Evolutionary conservation across 2,329 filamentous ascomycete genomes (phyloP).

Genomic region (Talaromyces albobiverticillius): DNA sequence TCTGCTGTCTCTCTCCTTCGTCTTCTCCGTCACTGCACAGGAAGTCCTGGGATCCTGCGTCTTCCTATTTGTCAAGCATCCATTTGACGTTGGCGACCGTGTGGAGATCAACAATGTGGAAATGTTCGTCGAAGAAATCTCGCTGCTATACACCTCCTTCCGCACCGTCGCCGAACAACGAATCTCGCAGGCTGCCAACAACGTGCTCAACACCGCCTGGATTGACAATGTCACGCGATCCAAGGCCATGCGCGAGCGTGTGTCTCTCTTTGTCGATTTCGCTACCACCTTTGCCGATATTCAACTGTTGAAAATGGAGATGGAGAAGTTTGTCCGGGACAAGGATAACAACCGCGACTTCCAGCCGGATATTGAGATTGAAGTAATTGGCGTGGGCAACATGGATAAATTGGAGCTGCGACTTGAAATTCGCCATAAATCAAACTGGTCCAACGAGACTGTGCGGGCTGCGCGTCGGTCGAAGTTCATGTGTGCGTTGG

Average conservation of each 20-base stretch:
- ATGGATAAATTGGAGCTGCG: slow-evolving; percentile 84
- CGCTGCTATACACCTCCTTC: slow-evolving; percentile 89
- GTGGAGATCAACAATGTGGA: slow-evolving; percentile 71
- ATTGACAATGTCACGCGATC: slow-evolving; percentile 91
- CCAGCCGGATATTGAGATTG: slow-evolving; percentile 75
- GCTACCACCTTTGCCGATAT: slow-evolving; percentile 88
- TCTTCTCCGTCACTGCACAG: slow-evolving; percentile 87
- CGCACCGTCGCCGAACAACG: slow-evolving; percentile 79
- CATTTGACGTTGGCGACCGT: slow-evolving; percentile 91
- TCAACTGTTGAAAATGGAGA: slow-evolving; percentile 76
- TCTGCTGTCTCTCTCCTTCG: slow-evolving; percentile 91
- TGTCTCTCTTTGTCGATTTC: slow-evolving; percentile 77
- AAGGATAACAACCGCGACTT: slow-evolving; percentile 90
- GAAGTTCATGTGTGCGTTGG: slow-evolving; percentile 95
- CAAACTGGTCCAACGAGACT: slow-evolving; percentile 84
- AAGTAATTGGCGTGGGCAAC: slow-evolving; percentile 74
- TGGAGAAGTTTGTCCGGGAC: slow-evolving; percentile 77
- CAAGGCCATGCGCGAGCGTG: slow-evolving; percentile 83
- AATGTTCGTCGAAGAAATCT: slow-evolving; percentile 89
- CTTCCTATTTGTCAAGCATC: slow-evolving; percentile 98
- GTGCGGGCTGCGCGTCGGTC: slow-evolving; percentile 77
- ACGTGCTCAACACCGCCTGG: slow-evolving; percentile 86
- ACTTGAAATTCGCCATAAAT: slow-evolving; percentile 86
- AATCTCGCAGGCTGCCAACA: slow-evolving; percentile 81
- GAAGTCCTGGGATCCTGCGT: slow-evolving; percentile 98